Conservation (phyloP, 768 basidiomycete species). For the Vishniacozyma victoriae region DNA sequence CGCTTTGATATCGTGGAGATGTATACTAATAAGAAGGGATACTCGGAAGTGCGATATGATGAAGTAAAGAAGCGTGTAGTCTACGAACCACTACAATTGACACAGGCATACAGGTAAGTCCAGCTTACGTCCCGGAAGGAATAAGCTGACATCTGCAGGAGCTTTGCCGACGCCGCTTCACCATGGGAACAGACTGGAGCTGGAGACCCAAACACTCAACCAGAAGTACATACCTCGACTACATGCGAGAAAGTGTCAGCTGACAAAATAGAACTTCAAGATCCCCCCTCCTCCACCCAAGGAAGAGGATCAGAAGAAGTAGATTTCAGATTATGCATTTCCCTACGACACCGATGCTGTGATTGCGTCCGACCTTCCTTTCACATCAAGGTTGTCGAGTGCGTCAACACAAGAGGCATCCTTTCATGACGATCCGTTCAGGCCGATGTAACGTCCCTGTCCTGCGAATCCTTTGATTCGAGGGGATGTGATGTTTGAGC, state of each 20-base stretch:
- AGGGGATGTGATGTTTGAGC: no score
- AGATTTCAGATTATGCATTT: no score
- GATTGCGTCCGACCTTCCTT: no score
- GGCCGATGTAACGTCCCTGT: no score
- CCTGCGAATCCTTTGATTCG: no score
- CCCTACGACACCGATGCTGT: no score
- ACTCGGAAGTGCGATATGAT: slow-evolving; percentile 94
- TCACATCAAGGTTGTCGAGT: no score
- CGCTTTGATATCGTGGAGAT: neutral
- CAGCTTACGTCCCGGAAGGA: neutral
- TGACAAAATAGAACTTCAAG: slow-evolving; percentile 49
- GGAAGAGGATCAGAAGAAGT: slow-evolving; percentile 64
- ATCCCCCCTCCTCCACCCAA: slow-evolving; percentile 57
- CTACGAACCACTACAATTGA: slow-evolving; percentile 93
- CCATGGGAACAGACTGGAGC: slow-evolving; percentile 94
- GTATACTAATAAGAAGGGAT: slow-evolving; percentile 60
- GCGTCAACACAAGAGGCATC: no score
- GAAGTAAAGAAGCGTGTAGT: slow-evolving; percentile 96
- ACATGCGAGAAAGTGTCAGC: neutral
- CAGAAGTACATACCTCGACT: slow-evolving; percentile 13
- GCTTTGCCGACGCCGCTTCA: slow-evolving; percentile 75
- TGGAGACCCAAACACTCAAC: slow-evolving; percentile 48
- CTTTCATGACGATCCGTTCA: no score
- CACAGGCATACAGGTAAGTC: slow-evolving; percentile 89
- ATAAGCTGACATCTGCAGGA: slow-evolving; percentile 53